phyloP scores from a whole-genome alignment of 2,329 filamentous ascomycete species.

The Pseudogymnoascus sp. region DNA sequence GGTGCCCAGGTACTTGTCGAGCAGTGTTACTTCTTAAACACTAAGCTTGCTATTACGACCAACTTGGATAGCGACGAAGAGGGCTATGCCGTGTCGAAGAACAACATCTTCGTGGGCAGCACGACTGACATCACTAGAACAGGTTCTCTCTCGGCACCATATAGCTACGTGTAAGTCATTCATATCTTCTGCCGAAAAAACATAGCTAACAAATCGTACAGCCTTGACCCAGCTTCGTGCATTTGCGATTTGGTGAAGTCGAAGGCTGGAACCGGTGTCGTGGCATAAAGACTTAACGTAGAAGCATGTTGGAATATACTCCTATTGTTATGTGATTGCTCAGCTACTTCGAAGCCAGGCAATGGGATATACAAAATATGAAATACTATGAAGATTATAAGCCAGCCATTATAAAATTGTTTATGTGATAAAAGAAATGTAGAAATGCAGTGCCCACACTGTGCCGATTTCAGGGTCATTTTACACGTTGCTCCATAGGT shows the following conservation, averaged over 20 bases:
- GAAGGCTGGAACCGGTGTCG: background rate
- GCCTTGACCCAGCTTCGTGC: background rate
- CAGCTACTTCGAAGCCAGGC: background rate
- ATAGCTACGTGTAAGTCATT: conserved; percentile 15
- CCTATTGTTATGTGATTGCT: background rate
- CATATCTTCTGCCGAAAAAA: background rate
- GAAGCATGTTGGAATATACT: background rate
- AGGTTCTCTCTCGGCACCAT: conserved; percentile 16
- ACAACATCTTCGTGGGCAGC: conserved; percentile 12
- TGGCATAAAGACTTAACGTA: background rate
- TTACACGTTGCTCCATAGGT: too few species aligned
- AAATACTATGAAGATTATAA: too few species aligned
- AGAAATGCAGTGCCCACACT: background rate
- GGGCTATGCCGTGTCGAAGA: conserved; percentile 2
- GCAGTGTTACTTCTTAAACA: background rate
- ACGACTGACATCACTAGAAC: conserved; percentile 15
- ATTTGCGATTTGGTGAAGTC: background rate
- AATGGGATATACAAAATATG: too few species aligned
- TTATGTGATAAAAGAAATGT: background rate
- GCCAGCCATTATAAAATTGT: too few species aligned
- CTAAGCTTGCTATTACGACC: conserved; percentile 3
- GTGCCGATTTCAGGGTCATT: too few species aligned
- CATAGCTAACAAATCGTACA: background rate
- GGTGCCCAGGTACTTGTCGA: conserved; percentile 51
- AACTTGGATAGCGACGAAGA: background rate